These are phyloP conservation scores for Phtheirospermum japonicum DNA, from an alignment of 257 asterid species.

Conservation along the genomic window DNA sequence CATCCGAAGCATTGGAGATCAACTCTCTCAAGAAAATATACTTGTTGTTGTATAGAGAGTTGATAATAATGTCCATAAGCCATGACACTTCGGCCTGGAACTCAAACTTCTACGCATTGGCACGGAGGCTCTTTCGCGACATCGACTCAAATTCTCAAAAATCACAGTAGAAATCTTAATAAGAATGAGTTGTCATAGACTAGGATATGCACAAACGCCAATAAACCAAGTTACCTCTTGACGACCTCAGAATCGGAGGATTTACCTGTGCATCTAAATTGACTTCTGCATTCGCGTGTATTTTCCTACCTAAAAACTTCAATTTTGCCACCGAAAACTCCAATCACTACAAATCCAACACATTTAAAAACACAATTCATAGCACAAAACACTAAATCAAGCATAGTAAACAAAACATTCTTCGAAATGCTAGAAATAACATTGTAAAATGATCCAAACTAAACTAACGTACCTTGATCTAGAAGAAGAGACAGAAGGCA, in stretches of 20 bases:
- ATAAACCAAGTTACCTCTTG: conserved; percentile 48
- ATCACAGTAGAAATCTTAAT: conserved; percentile 29
- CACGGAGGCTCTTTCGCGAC: conserved; percentile 65
- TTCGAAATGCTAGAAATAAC: not conserved
- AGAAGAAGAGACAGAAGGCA: conserved; percentile 77
- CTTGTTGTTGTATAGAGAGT: conserved; percentile 93
- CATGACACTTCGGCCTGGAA: conserved; percentile 99
- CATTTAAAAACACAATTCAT: not conserved
- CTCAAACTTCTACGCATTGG: conserved; percentile 84
- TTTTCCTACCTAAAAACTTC: conserved; percentile 47
- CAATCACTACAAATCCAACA: not conserved
- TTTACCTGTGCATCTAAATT: conserved; percentile 62
- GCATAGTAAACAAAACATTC: not conserved
- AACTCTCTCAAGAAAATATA: conserved; percentile 94
- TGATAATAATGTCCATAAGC: conserved; percentile 93
- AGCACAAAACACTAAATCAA: not conserved
- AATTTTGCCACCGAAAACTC: conserved; percentile 8
- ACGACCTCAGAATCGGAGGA: conserved; percentile 86
- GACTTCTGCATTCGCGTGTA: conserved; percentile 74
- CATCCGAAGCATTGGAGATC: conserved; percentile 98
- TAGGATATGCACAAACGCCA: not conserved
- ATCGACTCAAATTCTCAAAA: conserved; percentile 87
- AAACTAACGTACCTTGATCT: conserved; percentile 57
- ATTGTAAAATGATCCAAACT: not conserved
- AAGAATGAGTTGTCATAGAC: not conserved